phyloP scores from a whole-genome alignment of 331 rosid species.

The Ulmus americana region DNA sequence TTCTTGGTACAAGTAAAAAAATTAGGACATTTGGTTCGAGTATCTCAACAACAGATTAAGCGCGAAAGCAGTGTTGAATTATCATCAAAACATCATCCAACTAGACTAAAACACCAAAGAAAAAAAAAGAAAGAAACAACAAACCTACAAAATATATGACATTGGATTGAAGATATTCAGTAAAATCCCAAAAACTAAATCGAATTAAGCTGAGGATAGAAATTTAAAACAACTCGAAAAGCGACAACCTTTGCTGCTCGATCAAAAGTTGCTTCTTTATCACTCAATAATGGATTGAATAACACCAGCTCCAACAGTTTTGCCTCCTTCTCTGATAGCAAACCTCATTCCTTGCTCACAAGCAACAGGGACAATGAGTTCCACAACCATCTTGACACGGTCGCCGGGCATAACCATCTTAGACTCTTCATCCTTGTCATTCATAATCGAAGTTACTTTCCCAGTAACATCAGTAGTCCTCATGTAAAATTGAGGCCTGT shows the following conservation, averaged over 20 bases:
- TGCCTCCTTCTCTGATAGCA: conserved; percentile 90
- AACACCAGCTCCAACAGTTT: conserved; percentile 92
- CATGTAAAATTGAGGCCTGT: conserved; percentile 91
- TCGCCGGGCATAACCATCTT: conserved; percentile 99
- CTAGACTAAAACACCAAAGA: conserved; percentile 24
- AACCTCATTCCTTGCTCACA: conserved; percentile 92
- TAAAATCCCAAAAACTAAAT: conserved; percentile 32
- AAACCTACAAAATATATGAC: conserved; percentile 48
- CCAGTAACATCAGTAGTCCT: conserved; percentile 94
- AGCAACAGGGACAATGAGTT: conserved; percentile 73
- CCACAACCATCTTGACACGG: conserved; percentile 79
- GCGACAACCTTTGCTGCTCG: conserved; percentile 1
- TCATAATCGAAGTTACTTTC: conserved; percentile 60
- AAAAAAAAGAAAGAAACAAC: conserved; percentile 11
- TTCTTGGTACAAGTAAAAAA: conserved; percentile 7
- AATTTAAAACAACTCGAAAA: conserved; percentile 28
- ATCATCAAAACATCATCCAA: conserved; percentile 29
- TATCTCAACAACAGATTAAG: conserved; percentile 13
- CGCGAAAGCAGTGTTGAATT: conserved; percentile 18
- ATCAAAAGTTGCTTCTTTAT: conserved; percentile 13
- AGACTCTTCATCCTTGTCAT: conserved; percentile 85
- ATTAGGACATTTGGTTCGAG: conserved; percentile 14
- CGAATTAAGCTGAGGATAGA: conserved; percentile 20
- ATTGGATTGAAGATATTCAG: conserved; percentile 28
- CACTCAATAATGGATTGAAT: conserved; percentile 71